These are phyloP conservation scores for Helicocarpus griseus DNA, from an alignment of 2,329 filamentous ascomycete genomes.

Conservation along the genomic window DNA sequence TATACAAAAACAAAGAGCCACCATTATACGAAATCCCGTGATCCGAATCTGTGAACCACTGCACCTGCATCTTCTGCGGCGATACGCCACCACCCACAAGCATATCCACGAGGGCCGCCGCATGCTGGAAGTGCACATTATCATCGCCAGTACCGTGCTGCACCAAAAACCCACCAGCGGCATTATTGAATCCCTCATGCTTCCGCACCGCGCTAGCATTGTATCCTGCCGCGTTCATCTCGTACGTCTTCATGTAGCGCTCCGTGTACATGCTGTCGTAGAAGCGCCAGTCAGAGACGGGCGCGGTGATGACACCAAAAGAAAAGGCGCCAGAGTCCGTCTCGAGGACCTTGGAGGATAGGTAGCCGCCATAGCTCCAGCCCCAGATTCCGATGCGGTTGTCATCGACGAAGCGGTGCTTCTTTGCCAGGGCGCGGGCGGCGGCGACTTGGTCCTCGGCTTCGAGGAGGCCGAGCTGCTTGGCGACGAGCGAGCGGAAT, in stretches of 20 bases:
- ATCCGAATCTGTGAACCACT: slow-evolving; percentile 56
- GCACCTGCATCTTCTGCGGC: slow-evolving; percentile 53
- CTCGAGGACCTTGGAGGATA: slow-evolving; percentile 58
- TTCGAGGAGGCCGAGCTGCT: slow-evolving; percentile 54
- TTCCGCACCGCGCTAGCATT: slow-evolving; percentile 50
- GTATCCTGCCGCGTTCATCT: slow-evolving; percentile 51
- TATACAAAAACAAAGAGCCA: slow-evolving; percentile 49
- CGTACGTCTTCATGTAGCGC: slow-evolving; percentile 58
- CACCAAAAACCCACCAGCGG: slow-evolving; percentile 51
- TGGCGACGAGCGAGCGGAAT: slow-evolving; percentile 50
- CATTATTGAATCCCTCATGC: slow-evolving; percentile 51
- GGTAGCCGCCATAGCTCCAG: slow-evolving; percentile 60
- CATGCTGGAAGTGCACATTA: slow-evolving; percentile 62
- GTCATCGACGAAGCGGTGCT: slow-evolving; percentile 47
- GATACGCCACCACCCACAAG: slow-evolving; percentile 51
- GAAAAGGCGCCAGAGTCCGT: slow-evolving; percentile 51
- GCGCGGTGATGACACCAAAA: slow-evolving; percentile 54
- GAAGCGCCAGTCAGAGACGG: slow-evolving; percentile 59
- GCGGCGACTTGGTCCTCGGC: slow-evolving; percentile 60
- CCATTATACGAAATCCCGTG: slow-evolving; percentile 53
- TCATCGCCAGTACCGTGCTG: slow-evolving; percentile 61
- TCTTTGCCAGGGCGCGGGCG: slow-evolving; percentile 44
- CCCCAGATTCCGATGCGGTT: slow-evolving; percentile 58
- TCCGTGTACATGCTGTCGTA: slow-evolving; percentile 66
- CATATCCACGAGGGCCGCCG: slow-evolving; percentile 52